Conservation (phyloP, 1,139 yeast species). For the Hemisphaericaspora xylofermentans region DNA sequence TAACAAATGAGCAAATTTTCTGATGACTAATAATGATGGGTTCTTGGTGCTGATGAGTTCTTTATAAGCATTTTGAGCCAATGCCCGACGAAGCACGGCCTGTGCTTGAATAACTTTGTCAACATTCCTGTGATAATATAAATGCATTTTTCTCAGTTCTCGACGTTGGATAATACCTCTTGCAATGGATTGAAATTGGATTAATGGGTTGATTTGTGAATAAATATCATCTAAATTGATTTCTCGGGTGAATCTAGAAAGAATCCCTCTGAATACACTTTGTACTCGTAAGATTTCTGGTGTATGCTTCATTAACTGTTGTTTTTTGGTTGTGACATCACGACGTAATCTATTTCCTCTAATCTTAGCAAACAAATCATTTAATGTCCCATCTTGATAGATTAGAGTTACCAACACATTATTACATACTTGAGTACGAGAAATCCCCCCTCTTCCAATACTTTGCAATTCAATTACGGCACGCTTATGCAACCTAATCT, state of each 20-base stretch:
- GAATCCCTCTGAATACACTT: conserved; percentile 45
- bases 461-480: conserved; percentile 45
- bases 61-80: conserved; percentile 72
- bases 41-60: conserved; percentile 65
- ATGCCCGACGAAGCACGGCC: conserved; percentile 65
- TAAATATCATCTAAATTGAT: conserved; percentile 53
- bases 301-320: conserved; percentile 22
- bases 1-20: conserved; percentile 72
- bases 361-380: conserved; percentile 33
- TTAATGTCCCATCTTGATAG: conserved; percentile 38
- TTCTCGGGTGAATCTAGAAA: conserved; percentile 51
- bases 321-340: conserved; percentile 21
- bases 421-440: conserved; percentile 47
- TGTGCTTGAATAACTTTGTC: conserved; percentile 69
- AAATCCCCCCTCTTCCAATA: conserved; percentile 51
- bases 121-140: conserved; percentile 55
- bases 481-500: conserved; percentile 15
- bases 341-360: conserved; percentile 46
- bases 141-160: conserved; percentile 37
- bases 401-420: conserved; percentile 43
- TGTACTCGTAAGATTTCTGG: conserved; percentile 31
- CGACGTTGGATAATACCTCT: conserved; percentile 48
- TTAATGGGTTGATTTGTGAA: conserved; percentile 37
- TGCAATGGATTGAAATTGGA: conserved; percentile 48
- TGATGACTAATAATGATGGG: conserved; percentile 77